Evolutionary conservation across 179 eudicot genomes (phyloP).

Genomic region (Patellifolia procumbens): DNA sequence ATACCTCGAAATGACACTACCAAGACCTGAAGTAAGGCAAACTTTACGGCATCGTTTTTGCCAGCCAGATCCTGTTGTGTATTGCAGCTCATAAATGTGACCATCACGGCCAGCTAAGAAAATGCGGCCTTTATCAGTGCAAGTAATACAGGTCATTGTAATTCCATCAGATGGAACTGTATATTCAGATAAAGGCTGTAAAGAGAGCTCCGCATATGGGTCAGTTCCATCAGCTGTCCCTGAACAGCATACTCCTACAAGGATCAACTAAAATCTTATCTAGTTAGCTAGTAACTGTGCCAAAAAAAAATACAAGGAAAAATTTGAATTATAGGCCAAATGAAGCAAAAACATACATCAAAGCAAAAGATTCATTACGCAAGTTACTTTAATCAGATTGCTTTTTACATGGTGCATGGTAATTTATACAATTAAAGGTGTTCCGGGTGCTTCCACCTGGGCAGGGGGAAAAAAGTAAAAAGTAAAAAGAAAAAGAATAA

Average conservation of each 20-base stretch:
- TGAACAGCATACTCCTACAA: constrained; percentile 96
- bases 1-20: constrained; percentile 92
- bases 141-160: constrained; percentile 89
- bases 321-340: background rate
- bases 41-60: constrained; percentile 94
- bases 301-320: background rate
- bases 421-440: background rate
- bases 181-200: constrained; percentile 93
- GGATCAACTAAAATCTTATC: constrained; percentile 64
- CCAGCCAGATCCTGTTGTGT: constrained; percentile 91
- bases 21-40: constrained; percentile 88
- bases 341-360: background rate
- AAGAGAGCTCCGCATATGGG: constrained; percentile 90
- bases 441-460: background rate
- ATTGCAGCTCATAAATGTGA: constrained; percentile 87
- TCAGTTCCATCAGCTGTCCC: constrained; percentile 85
- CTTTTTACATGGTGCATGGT: background rate
- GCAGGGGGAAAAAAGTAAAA: background rate
- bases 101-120: constrained; percentile 98
- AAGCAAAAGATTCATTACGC: background rate
- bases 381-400: background rate
- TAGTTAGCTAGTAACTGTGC: constrained; percentile 27
- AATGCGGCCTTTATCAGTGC: constrained; percentile 78
- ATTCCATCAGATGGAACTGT: constrained; percentile 90
- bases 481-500: background rate